phyloP scores from a whole-genome alignment of 1,284 basidiomycete genomes.

The Marasmius fiardii region DNA sequence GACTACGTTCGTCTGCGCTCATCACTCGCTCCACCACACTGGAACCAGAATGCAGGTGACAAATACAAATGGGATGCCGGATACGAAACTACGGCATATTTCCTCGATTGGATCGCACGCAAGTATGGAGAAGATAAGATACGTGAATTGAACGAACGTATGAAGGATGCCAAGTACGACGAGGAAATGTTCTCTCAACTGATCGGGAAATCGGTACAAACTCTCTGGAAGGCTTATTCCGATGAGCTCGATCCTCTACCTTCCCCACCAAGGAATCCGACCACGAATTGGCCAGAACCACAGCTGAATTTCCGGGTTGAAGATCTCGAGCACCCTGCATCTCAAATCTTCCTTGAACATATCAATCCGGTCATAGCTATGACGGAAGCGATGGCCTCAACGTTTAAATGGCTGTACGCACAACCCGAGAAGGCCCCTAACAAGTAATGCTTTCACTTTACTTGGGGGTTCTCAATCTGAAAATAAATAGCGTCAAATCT shows the following conservation, averaged over 20 bases:
- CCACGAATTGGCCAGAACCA: constrained; percentile 46
- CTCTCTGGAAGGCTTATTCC: constrained; percentile 55
- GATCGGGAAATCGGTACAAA: constrained; percentile 46
- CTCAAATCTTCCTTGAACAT: constrained; percentile 48
- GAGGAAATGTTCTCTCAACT: constrained; percentile 39
- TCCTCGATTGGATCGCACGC: neutral
- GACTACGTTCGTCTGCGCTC: constrained; percentile 7
- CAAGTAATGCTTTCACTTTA: constrained; percentile 38
- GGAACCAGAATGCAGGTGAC: neutral
- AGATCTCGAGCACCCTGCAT: constrained; percentile 57
- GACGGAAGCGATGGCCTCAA: constrained; percentile 47
- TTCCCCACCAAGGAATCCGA: neutral
- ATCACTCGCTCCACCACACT: constrained; percentile 2
- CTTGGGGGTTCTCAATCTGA: constrained; percentile 8
- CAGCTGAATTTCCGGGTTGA: constrained; percentile 53
- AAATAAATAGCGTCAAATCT: constrained; percentile 42
- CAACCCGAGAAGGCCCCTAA: constrained; percentile 50
- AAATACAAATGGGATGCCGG: neutral
- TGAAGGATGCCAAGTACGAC: constrained; percentile 49
- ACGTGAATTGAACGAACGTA: constrained; percentile 48
- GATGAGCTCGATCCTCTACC: neutral
- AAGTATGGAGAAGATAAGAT: constrained; percentile 39
- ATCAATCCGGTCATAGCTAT: constrained; percentile 43
- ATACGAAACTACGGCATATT: neutral
- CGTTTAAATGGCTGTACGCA: constrained; percentile 54